phyloP scores from a whole-genome alignment of 73 alveolate genomes.

The Symbiodinium natans region DNA sequence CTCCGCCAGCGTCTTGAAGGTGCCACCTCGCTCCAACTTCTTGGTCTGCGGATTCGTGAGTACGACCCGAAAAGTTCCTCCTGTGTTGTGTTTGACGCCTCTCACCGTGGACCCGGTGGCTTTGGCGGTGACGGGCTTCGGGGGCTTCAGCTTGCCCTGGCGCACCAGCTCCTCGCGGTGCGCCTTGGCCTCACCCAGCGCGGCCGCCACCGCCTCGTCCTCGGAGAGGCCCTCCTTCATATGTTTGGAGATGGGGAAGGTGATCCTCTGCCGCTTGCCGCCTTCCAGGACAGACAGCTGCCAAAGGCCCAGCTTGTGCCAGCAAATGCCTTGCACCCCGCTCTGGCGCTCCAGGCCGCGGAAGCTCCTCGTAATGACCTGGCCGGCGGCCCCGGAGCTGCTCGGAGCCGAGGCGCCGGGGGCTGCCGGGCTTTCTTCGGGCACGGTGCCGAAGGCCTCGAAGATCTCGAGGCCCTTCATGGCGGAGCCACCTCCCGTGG shows the following conservation, averaged over 20 bases:
- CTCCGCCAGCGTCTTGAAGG: not conserved
- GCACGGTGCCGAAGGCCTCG: not conserved
- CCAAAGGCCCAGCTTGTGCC: not conserved
- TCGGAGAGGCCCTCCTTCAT: slow-evolving; percentile 8
- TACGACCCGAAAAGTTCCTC: too few species aligned
- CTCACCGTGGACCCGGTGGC: not conserved
- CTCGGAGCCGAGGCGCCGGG: not conserved
- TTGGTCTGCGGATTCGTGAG: too few species aligned
- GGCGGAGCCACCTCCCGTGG: slow-evolving; percentile 26
- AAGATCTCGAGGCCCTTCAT: slow-evolving; percentile 22
- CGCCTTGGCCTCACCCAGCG: slow-evolving; percentile 35
- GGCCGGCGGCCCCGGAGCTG: not conserved
- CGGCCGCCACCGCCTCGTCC: slow-evolving; percentile 2
- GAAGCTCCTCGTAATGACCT: not conserved
- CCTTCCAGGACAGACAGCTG: not conserved
- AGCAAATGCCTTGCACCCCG: not conserved
- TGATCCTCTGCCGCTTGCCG: not conserved
- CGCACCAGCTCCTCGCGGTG: slow-evolving; percentile 29
- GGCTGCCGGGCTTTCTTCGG: not conserved
- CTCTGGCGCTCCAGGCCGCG: slow-evolving; percentile 7
- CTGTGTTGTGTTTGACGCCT: too few species aligned
- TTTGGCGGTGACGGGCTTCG: not conserved
- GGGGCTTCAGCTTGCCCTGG: not conserved
- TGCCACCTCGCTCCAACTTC: not conserved
- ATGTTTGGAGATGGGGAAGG: not conserved